Evolutionary conservation across 768 basidiomycete genomes (phyloP).

Genomic region (Kwoniella mangroviensis): DNA sequence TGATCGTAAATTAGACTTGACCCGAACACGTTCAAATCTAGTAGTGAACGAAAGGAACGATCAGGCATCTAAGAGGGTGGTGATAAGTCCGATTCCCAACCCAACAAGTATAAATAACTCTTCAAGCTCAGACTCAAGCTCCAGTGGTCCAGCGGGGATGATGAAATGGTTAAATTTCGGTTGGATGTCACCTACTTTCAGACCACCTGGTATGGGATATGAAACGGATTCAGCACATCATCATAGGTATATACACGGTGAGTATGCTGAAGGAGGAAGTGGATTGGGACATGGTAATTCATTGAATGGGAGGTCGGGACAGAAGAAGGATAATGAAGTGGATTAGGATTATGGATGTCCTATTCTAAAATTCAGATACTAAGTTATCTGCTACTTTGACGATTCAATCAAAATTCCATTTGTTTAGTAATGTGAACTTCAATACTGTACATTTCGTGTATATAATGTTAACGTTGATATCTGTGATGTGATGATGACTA

Average conservation of each 20-base stretch:
- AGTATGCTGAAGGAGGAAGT: neutral
- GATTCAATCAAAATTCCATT: too few relatives aligned
- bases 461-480: too few relatives aligned
- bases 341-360: neutral
- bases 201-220: neutral
- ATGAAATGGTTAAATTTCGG: constrained; percentile 21
- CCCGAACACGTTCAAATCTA: neutral
- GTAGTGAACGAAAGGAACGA: neutral
- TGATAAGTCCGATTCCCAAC: neutral
- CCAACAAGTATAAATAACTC: neutral
- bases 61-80: too few relatives aligned
- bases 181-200: constrained; percentile 15
- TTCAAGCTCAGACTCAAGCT: neutral
- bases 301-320: neutral
- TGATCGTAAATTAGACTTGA: constrained; percentile 1
- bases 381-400: neutral
- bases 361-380: neutral
- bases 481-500: too few relatives aligned
- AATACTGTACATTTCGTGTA: too few relatives aligned
- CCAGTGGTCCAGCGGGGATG: neutral
- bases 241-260: neutral
- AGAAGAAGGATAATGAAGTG: neutral
- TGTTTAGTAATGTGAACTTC: too few relatives aligned
- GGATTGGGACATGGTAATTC: neutral
- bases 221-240: neutral